phyloP scores from a whole-genome alignment of 2,329 filamentous ascomycete species.

The Colletotrichum australisinense region DNA sequence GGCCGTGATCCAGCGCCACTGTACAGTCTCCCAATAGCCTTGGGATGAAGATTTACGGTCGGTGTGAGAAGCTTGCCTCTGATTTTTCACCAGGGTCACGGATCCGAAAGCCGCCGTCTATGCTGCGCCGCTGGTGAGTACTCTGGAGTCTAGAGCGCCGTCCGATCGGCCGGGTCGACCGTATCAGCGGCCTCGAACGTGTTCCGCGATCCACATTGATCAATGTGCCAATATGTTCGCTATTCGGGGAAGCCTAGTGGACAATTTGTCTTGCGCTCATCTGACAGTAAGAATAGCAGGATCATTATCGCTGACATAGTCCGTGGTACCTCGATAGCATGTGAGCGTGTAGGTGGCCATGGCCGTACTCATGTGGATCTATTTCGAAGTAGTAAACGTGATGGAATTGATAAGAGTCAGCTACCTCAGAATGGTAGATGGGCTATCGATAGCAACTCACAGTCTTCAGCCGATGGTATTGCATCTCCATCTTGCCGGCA shows the following conservation, averaged over 20 bases:
- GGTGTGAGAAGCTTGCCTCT: too few species aligned
- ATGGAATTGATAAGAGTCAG: too few species aligned
- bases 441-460: neutral
- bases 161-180: neutral
- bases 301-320: neutral
- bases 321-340: neutral
- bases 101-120: neutral
- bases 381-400: too few species aligned
- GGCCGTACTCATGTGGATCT: too few species aligned
- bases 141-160: neutral
- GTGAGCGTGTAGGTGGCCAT: neutral
- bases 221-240: neutral
- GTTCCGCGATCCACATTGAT: neutral
- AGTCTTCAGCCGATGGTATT: neutral
- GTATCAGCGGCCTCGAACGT: neutral
- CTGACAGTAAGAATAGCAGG: neutral
- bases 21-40: neutral
- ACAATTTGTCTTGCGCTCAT: neutral
- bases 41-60: neutral
- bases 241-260: neutral
- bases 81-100: neutral
- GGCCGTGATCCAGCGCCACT: slow-evolving; percentile 30
- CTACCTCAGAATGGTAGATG: too few species aligned
- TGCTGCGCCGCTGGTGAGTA: slow-evolving; percentile 8
- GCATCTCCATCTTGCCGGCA: neutral